Evolutionary conservation across 768 basidiomycete genomes (phyloP), one percentile per base, ranked within the genome.

Genomic region (Lactifluus piperatus): DNA sequence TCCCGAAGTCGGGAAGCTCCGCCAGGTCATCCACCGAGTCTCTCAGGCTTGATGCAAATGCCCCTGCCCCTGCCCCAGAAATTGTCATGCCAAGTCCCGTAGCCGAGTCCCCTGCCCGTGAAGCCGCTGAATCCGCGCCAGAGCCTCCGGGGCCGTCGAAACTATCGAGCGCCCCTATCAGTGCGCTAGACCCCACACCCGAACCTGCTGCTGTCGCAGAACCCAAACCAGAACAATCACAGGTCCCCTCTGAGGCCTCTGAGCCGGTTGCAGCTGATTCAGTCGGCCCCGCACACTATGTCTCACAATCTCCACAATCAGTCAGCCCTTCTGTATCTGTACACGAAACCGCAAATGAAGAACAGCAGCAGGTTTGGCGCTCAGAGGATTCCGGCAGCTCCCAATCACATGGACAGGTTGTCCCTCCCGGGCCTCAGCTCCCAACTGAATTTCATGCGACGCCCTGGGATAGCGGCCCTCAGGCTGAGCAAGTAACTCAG

Each of bases 81-180:
- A 47, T 66, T 27, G 66, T 64, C 30, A 67, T 73, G 13, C 83
- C 84, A 11, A 84, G 82, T 60, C 85, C 87, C 3, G 86, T 89
- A 58, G 75, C 81, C 1, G 87, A 89, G 67, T 86, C 84, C 2
- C 85, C 86, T 29, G 77, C 76, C 8, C 77, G 83, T 26, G 83
- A 84, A 65, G 78, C 75, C 9, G 80, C 76, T 14, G 77, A 73
- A 3, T 51, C 64, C 36, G 29, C 58, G 41, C 52, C 64, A 32
- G 59, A 55, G 13, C 44, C 64, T 27, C 58, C 60, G 13, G 67
- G 64, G 18, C 69, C 67, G 5, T 72, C 68, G 1, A 70, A 65
- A 5, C 67, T 72, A 6, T 56, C 65, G n/a, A 49, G 44, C 20
- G 29, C 62, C 30, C 51, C 64, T 20, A 52, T 65, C 44, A 53